Base-by-base conservation (phyloP, 1,284 basidiomycete genomes). In the Thecaphora thlaspeos region DNA sequence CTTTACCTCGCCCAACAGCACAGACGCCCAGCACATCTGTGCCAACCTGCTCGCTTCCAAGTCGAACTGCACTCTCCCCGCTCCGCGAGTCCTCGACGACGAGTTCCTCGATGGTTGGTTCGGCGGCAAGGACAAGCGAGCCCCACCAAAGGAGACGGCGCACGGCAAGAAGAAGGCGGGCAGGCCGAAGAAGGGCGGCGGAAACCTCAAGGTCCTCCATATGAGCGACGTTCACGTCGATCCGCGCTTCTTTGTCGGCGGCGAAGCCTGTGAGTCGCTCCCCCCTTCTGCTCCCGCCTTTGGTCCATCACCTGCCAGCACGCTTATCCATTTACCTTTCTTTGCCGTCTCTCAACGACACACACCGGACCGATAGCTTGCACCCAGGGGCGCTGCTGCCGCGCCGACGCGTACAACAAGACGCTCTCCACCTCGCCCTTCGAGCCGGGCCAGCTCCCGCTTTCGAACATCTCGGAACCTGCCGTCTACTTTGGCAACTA, bases 161-260 rank as follows among this genome's bases (percentile, higher is more conserved):
- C 65, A 62, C 12, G 42, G 46, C 36, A 58, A 64, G 40, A 54
- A 64, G 38, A 41, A 66, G 23, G 55, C 54, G 0, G 62, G 62
- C 38, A 49, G 53, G 43, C 54, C 55, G 1, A 50, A 55, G 9
- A 54, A 58, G 50, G 42, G 84, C 41, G 87, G 86, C 11, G 79
- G 86, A 67, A 81, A 84, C 42, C 78, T 90, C 38, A 88, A 87
- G 68, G 85, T 90, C 2, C 78, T 90, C 42, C 89, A 90, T 70
- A 64, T 89, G 15, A 88, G 87, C 0, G 88, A 90, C 69, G 81
- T 88, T 55, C 89, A 90, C 77, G 79, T 90, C 46, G 89, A 90
- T 71, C 85, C 88, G 83, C 86, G 87, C 28, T 90, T 84, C 73
- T 82, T 86, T 12, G 88, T 84, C 32, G 86, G 86, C 17, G 80